A percentile compares a stretch with the other conserved stretches of the same genome.
These are phyloP conservation scores for Solanum boliviense DNA, from an alignment of 257 asterid species.

Conservation along the genomic window DNA sequence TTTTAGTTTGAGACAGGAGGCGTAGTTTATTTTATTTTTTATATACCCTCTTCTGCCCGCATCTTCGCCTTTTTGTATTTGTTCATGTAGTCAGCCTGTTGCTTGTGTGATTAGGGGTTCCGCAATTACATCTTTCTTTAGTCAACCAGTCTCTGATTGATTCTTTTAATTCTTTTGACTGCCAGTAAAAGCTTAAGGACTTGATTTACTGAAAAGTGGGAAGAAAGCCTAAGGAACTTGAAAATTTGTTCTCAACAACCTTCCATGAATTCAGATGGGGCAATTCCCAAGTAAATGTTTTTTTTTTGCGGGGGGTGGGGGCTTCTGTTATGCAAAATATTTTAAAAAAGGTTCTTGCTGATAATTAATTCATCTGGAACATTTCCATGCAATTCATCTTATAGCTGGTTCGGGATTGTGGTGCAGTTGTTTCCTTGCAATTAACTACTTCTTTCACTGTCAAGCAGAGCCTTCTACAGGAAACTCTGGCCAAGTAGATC, in stretches of 20 bases:
- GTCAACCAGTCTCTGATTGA: not conserved
- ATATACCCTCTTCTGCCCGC: not conserved
- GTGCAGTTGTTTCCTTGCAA: not conserved
- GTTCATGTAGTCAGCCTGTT: not conserved
- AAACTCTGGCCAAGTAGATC: slow-evolving; percentile 60
- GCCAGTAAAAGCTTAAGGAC: not conserved
- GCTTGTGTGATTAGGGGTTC: not conserved
- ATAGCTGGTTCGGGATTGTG: not conserved
- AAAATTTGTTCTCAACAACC: not conserved
- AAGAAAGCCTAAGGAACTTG: not conserved
- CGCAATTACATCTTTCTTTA: not conserved
- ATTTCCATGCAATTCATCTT: not conserved
- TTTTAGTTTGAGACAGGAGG: not conserved
- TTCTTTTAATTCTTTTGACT: not conserved
- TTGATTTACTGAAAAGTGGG: not conserved
- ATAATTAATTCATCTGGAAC: not conserved
- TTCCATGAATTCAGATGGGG: not conserved
- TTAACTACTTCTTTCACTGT: not conserved
- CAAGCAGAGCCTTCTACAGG: slow-evolving; percentile 54
- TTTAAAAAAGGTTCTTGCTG: not conserved
- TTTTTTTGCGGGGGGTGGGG: not conserved
- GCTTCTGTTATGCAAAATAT: not conserved
- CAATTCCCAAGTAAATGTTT: not conserved
- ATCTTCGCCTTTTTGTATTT: not conserved
- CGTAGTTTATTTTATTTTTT: not conserved